phyloP scores from a whole-genome alignment of 2,329 filamentous ascomycete species.

The Cytospora leucostoma region DNA sequence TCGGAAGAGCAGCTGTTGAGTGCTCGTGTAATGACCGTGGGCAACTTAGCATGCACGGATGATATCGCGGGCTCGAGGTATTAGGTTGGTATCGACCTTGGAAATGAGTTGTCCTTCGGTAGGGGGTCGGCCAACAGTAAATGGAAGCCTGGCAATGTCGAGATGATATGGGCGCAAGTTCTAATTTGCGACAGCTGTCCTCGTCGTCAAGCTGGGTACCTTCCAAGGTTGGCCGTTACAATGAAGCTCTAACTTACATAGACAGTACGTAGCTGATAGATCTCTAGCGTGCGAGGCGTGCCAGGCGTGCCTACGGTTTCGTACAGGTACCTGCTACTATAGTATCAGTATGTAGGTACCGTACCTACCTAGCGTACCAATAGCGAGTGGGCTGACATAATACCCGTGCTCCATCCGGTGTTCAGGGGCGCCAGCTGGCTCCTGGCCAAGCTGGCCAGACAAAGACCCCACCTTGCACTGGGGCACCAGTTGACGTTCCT shows the following conservation, averaged over 20 bases:
- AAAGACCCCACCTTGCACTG: neutral
- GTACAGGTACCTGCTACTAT: neutral
- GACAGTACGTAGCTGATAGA: slow-evolving; percentile 18
- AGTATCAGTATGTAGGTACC: neutral
- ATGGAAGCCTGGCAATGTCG: neutral
- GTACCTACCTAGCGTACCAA: neutral
- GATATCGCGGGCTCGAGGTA: neutral
- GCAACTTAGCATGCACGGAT: slow-evolving; percentile 22
- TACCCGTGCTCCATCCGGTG: neutral
- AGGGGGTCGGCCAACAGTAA: no score
- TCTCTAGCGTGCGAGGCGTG: no score
- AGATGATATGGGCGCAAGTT: slow-evolving; percentile 6
- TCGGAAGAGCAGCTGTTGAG: slow-evolving; percentile 23
- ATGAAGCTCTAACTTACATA: slow-evolving; percentile 19
- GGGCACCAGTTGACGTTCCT: neutral
- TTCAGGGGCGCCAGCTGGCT: slow-evolving; percentile 8
- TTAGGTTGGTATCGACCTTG: neutral
- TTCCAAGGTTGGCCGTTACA: neutral
- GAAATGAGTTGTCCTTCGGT: neutral
- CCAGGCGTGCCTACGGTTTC: neutral
- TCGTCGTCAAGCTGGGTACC: slow-evolving; percentile 1
- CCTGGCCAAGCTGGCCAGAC: slow-evolving; percentile 10
- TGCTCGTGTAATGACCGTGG: slow-evolving; percentile 17
- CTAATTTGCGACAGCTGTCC: slow-evolving; percentile 21
- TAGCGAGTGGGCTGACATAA: slow-evolving; percentile 14